Evolutionary conservation across 1,139 yeast species (phyloP), one percentile per base, ranked within the genome.

Genomic region (Debaryomyces robertsiae): DNA sequence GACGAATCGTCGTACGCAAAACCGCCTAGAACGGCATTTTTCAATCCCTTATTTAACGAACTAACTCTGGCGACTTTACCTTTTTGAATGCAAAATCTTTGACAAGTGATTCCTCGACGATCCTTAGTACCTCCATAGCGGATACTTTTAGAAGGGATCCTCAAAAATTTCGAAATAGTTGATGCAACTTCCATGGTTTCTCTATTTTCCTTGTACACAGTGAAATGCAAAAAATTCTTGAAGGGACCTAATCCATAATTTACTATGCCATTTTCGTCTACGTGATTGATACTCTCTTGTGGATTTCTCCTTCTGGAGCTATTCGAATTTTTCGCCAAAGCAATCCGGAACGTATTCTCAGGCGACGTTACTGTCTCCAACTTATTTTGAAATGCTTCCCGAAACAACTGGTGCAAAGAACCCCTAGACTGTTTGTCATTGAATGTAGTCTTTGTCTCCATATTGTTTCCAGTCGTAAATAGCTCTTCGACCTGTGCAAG

Each of bases 131-230:
- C 99, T 0, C 98, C 95, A 61, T 83, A 90, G 41, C 86, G 75
- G 29, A 93, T 74, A 27, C 71, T 61, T 51, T 83, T 85, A 6
- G 84, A 73, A 13, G 91, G 93, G 13, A 86, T 66, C 46, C 91
- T 77, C 51, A 93, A 69, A 48, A 87, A 77, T 56, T 84, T 85
- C 30, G 93, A 70, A 35, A 93, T 69, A 27, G 85, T 67, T 22
- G 82, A 77, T 1, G 95, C 94, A 6, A 88, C 91, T 62, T 93
- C 98, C 97, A 93, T 90, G 1, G 99, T 91, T 55, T 93, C 99
- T 59, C 93, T 86, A 65, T 94, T 94, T 58, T 93, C 97, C 61
- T 93, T 93, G 69, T 86, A 91, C 25, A 93, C 71, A 3, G 88
- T 81, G 57, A 91, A 86, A 55, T 86, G 93, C 30, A 93, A 67